phyloP scores from a whole-genome alignment of 345 rosid species.

The Brassica carinata region DNA sequence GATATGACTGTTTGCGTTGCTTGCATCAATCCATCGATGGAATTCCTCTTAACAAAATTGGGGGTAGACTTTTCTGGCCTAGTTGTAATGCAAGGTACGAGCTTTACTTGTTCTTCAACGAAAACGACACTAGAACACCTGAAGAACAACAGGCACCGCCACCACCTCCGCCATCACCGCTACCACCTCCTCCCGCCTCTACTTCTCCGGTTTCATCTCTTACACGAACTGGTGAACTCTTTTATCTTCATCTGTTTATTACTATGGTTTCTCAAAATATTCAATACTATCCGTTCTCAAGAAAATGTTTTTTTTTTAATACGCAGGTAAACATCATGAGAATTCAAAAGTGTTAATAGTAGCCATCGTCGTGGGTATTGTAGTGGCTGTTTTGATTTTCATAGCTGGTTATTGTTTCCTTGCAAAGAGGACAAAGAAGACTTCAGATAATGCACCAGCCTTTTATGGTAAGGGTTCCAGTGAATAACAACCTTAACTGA shows the following conservation, averaged over 20 bases:
- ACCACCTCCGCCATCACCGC: neutral
- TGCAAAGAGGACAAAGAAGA: constrained; percentile 39
- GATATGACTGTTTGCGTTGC: constrained; percentile 30
- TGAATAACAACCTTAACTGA: neutral
- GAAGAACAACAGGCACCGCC: neutral
- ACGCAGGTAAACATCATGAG: constrained; percentile 38
- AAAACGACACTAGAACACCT: neutral
- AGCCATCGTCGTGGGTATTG: constrained; percentile 41
- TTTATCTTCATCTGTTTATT: neutral
- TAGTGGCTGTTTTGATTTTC: constrained; percentile 32
- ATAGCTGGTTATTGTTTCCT: constrained; percentile 38
- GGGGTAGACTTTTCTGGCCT: constrained; percentile 37
- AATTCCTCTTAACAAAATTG: constrained; percentile 16
- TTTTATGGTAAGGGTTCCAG: constrained; percentile 37
- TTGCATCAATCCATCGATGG: constrained; percentile 4
- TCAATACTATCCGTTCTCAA: neutral
- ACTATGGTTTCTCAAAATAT: neutral
- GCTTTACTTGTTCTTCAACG: constrained; percentile 38
- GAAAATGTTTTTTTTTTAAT: neutral
- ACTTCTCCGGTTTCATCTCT: constrained; percentile 16
- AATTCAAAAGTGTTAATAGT: constrained; percentile 20
- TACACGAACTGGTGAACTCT: constrained; percentile 17
- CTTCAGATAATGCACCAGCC: neutral
- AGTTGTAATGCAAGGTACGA: constrained; percentile 51
- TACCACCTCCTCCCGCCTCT: neutral